Evolutionary conservation across 225 moss, liverwort and hornwort species (phyloP).

Genomic region (Takakia lepidozioides): DNA sequence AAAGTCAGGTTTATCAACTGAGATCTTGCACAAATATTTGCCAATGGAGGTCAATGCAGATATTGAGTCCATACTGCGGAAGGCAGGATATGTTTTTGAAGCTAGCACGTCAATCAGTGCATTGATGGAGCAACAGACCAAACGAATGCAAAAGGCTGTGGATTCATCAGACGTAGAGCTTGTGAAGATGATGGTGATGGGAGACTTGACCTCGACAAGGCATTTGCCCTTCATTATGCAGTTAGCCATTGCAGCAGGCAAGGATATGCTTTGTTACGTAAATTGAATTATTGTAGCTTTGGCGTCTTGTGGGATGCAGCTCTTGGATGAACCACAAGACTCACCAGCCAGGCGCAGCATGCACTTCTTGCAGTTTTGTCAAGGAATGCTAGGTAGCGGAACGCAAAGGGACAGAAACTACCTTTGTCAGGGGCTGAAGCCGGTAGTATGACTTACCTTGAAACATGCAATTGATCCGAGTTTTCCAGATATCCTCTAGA

Average conservation of each 20-base stretch:
- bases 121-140: conserved; percentile 40
- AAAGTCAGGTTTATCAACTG: conserved; percentile 47
- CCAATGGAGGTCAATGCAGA: conserved; percentile 40
- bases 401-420: too few relatives aligned
- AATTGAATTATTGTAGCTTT: too few relatives aligned
- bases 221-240: conserved; percentile 55
- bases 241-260: conserved; percentile 55
- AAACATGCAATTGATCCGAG: too few relatives aligned
- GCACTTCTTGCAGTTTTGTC: too few relatives aligned
- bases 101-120: conserved; percentile 14
- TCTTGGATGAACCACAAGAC: too few relatives aligned
- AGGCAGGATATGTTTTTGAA: conserved; percentile 29
- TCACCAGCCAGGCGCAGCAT: too few relatives aligned
- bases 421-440: too few relatives aligned
- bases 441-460: too few relatives aligned
- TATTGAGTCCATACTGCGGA: conserved; percentile 45
- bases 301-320: too few relatives aligned
- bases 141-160: conserved; percentile 61
- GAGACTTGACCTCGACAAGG: conserved; percentile 57
- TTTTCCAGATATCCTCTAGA: too few relatives aligned
- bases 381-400: too few relatives aligned
- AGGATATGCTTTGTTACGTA: too few relatives aligned
- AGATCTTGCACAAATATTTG: conserved; percentile 39
- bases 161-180: conserved; percentile 64
- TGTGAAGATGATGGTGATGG: conserved; percentile 69